Evolutionary conservation across 2,329 filamentous ascomycete genomes (phyloP).

Genomic region (Epichloe gansuensis): DNA sequence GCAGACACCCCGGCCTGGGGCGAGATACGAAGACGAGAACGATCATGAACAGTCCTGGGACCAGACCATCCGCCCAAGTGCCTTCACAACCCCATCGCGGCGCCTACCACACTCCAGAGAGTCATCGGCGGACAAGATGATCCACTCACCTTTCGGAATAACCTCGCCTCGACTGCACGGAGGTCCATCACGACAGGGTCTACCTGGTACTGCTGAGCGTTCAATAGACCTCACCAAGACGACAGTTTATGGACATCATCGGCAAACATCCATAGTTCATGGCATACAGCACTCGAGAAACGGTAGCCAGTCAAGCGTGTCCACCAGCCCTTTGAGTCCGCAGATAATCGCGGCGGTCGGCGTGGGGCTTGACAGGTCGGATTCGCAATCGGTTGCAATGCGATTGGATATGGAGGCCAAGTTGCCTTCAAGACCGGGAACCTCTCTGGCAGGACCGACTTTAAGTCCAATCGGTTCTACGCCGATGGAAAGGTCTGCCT

Average conservation of each 20-base stretch:
- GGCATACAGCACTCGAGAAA: constrained; percentile 87
- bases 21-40: constrained; percentile 40
- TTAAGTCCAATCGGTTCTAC: constrained; percentile 11
- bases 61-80: constrained; percentile 35
- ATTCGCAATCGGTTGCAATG: constrained; percentile 31
- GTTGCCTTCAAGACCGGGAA: constrained; percentile 29
- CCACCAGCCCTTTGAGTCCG: constrained; percentile 75
- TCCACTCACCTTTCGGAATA: constrained; percentile 12
- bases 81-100: constrained; percentile 24
- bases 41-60: constrained; percentile 39
- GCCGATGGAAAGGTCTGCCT: constrained; percentile 32
- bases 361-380: constrained; percentile 40
- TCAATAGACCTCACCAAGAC: constrained; percentile 44
- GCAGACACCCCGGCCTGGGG: constrained; percentile 36
- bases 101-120: constrained; percentile 41
- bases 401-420: constrained; percentile 32
- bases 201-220: constrained; percentile 33
- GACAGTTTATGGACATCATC: constrained; percentile 67
- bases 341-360: constrained; percentile 66
- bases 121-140: constrained; percentile 44
- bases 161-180: constrained; percentile 17
- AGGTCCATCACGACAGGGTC: constrained; percentile 26
- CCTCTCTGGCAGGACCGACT: constrained; percentile 31
- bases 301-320: constrained; percentile 69
- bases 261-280: constrained; percentile 94